These are phyloP conservation scores for Deuterostichococcus epilithicus DNA, from an alignment of 139 green algal genomes.

Conservation along the genomic window DNA sequence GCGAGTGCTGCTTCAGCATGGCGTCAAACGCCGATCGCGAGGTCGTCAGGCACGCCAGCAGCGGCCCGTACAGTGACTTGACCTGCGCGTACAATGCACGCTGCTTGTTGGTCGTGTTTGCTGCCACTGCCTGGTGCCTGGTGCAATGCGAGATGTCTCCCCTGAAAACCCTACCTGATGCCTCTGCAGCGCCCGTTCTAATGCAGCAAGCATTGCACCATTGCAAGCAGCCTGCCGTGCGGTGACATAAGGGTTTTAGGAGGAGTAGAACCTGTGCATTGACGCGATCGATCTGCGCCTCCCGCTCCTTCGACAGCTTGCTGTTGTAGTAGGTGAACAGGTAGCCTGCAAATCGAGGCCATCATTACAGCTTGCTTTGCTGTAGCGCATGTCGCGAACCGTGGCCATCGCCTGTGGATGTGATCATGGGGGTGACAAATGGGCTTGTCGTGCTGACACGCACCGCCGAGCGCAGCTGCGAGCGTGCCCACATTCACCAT, in stretches of 20 bases:
- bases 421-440: too few species aligned
- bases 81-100: slow-evolving; percentile 27
- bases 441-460: not conserved
- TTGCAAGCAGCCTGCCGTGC: too few species aligned
- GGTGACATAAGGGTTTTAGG: too few species aligned
- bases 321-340: slow-evolving; percentile 81
- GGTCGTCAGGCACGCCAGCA: slow-evolving; percentile 78
- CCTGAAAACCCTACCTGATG: too few species aligned
- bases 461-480: not conserved
- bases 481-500: not conserved
- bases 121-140: not conserved
- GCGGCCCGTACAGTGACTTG: slow-evolving; percentile 69
- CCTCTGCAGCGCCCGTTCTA: slow-evolving; percentile 14
- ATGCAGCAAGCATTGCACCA: too few species aligned
- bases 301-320: slow-evolving; percentile 72
- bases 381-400: too few species aligned
- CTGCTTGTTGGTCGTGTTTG: not conserved
- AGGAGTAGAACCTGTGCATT: slow-evolving; percentile 69
- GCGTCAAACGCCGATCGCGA: slow-evolving; percentile 69
- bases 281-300: slow-evolving; percentile 78
- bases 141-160: too few species aligned
- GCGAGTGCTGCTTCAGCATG: slow-evolving; percentile 78
- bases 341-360: slow-evolving; percentile 47
- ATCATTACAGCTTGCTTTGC: too few species aligned
- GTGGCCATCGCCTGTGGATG: too few species aligned